These are phyloP conservation scores for Ballota nigra DNA, from an alignment of 257 asterid species.

Conservation along the genomic window DNA sequence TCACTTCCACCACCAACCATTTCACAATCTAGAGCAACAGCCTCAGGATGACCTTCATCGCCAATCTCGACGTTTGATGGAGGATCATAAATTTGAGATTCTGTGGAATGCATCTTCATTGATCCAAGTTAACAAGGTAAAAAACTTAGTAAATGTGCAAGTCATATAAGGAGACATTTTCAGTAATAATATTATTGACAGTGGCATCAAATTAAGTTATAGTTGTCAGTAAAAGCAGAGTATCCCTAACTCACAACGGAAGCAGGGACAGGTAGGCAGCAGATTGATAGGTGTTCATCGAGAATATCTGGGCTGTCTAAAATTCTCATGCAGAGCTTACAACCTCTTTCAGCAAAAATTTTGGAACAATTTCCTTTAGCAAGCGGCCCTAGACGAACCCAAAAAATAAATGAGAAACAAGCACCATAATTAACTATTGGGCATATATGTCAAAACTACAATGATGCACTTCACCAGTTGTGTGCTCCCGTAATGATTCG, in stretches of 20 bases:
- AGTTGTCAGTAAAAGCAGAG: not conserved
- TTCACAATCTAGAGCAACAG: conserved; percentile 53
- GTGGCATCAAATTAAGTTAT: not conserved
- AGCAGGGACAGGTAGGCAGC: conserved; percentile 42
- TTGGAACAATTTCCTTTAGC: conserved; percentile 47
- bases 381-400: conserved; percentile 37
- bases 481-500: conserved; percentile 55
- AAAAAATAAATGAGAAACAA: conserved; percentile 12
- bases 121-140: conserved; percentile 24
- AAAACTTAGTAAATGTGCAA: not conserved
- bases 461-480: conserved; percentile 32
- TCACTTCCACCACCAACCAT: conserved; percentile 65
- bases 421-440: conserved; percentile 9
- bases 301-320: conserved; percentile 33
- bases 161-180: not conserved
- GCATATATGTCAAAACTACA: not conserved
- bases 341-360: conserved; percentile 44
- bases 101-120: conserved; percentile 21
- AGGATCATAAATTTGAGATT: conserved; percentile 30
- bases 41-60: conserved; percentile 26
- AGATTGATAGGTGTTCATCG: conserved; percentile 32
- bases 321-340: conserved; percentile 41
- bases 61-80: conserved; percentile 18
- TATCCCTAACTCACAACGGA: conserved; percentile 35
- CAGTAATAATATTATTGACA: not conserved